Conservation (phyloP, 306 rosid genomes). For the Quercus aquifolioides region DNA sequence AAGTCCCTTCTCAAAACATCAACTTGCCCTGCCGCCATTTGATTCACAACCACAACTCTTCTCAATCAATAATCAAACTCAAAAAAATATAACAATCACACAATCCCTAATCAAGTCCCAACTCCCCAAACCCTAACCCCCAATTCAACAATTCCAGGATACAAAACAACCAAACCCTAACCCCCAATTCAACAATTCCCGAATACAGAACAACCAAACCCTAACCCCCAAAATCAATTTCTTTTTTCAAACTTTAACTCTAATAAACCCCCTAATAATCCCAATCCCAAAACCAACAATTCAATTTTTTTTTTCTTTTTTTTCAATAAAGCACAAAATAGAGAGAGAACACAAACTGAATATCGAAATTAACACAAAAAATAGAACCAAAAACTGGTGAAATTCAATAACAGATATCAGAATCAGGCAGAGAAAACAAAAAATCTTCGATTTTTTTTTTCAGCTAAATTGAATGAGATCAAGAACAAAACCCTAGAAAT, state of each 20-base stretch:
- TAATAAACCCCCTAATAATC: conserved; percentile 23
- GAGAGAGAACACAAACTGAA: not conserved
- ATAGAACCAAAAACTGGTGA: not conserved
- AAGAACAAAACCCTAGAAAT: conserved; percentile 46
- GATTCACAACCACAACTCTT: conserved; percentile 59
- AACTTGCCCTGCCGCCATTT: conserved; percentile 74
- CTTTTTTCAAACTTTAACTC: not conserved
- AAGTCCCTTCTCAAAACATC: conserved; percentile 51
- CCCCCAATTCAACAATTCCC: conserved; percentile 2
- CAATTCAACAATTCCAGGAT: not conserved
- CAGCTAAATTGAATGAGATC: conserved; percentile 7
- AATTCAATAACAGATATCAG: not conserved
- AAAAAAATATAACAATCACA: conserved; percentile 18
- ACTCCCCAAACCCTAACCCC: conserved; percentile 30
- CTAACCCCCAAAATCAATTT: conserved; percentile 6
- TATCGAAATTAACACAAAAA: conserved; percentile 12
- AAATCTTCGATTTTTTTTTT: conserved; percentile 8
- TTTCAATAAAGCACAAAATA: not conserved
- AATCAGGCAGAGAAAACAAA: not conserved
- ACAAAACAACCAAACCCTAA: conserved; percentile 24
- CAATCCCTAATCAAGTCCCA: conserved; percentile 5
- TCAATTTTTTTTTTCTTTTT: not conserved
- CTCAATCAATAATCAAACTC: conserved; percentile 45
- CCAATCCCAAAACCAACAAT: not conserved
- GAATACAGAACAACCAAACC: conserved; percentile 21